Evolutionary conservation across 306 rosid genomes (phyloP).

Genomic region (Cotoneaster glaucophyllus): DNA sequence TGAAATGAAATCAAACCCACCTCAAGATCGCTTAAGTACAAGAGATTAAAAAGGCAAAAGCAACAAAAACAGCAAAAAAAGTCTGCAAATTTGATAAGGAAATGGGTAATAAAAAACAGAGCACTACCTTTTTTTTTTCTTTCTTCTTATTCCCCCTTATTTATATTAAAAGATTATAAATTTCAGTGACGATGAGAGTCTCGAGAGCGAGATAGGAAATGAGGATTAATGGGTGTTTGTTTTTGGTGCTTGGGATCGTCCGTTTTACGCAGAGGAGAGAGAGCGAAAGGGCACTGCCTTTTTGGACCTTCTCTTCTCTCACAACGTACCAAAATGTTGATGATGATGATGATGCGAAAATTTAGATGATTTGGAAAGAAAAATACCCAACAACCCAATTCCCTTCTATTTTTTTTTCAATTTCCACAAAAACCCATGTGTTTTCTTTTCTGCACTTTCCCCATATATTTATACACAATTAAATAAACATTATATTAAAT

Average conservation of each 20-base stretch:
- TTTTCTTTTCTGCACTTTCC: not conserved
- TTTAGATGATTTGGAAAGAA: not conserved
- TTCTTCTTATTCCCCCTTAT: not conserved
- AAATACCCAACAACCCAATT: conserved; percentile 7
- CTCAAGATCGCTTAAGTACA: conserved; percentile 39
- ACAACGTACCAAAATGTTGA: conserved; percentile 49
- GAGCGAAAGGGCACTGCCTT: conserved; percentile 29
- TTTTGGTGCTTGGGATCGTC: conserved; percentile 58
- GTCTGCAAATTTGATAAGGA: conserved; percentile 7
- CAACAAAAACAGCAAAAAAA: not conserved
- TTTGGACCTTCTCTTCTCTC: conserved; percentile 51
- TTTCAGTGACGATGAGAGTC: conserved; percentile 28
- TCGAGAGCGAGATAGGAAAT: conserved; percentile 1
- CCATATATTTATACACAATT: not conserved
- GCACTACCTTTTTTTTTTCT: conserved; percentile 13
- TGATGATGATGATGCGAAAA: conserved; percentile 19
- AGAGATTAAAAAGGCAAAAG: conserved; percentile 12
- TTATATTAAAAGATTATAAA: conserved; percentile 1
- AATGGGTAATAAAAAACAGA: conserved; percentile 21
- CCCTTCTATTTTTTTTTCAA: not conserved
- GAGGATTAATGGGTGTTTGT: conserved; percentile 25
- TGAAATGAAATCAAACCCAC: conserved; percentile 29
- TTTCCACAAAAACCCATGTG: conserved; percentile 3
- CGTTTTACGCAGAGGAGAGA: conserved; percentile 24
- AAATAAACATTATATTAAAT: no score